A percentile compares a stretch with the other conserved stretches of the same genome.
Conservation (phyloP, 495 filamentous ascomycete genomes). For the Penicillium riverlandense region DNA sequence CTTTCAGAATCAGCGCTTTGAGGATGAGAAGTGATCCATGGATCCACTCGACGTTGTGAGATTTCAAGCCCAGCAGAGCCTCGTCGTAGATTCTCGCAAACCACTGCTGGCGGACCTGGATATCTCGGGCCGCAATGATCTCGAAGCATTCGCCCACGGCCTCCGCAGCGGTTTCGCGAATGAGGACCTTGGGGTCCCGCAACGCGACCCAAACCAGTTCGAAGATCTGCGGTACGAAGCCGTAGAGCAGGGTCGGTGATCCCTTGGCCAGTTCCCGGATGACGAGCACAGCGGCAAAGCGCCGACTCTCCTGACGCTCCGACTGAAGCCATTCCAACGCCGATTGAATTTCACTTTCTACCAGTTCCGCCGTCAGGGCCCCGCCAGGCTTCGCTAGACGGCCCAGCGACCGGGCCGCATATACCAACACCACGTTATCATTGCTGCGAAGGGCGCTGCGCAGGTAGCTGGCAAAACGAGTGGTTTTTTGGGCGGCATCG, state of each 20-base stretch:
- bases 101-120: constrained; percentile 73
- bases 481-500: constrained; percentile 88
- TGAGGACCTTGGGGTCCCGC: constrained; percentile 79
- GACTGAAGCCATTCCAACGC: constrained; percentile 93
- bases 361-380: constrained; percentile 88
- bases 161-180: constrained; percentile 84
- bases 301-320: constrained; percentile 85
- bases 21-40: constrained; percentile 89
- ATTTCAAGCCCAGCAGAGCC: constrained; percentile 67
- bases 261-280: constrained; percentile 84
- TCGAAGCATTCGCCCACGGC: constrained; percentile 88
- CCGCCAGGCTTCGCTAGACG: constrained; percentile 87
- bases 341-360: constrained; percentile 92
- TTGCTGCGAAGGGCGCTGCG: constrained; percentile 80
- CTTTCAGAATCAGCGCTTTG: constrained; percentile 83
- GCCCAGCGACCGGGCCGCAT: constrained; percentile 80
- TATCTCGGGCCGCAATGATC: constrained; percentile 87
- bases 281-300: constrained; percentile 85
- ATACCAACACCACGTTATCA: constrained; percentile 78
- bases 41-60: constrained; percentile 71
- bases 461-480: constrained; percentile 85
- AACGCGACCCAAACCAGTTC: constrained; percentile 93
- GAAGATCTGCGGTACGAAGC: constrained; percentile 82
- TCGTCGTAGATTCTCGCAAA: constrained; percentile 84
- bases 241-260: constrained; percentile 88